phyloP scores from a whole-genome alignment of 2,329 filamentous ascomycete genomes.

The Penicillium sp. region DNA sequence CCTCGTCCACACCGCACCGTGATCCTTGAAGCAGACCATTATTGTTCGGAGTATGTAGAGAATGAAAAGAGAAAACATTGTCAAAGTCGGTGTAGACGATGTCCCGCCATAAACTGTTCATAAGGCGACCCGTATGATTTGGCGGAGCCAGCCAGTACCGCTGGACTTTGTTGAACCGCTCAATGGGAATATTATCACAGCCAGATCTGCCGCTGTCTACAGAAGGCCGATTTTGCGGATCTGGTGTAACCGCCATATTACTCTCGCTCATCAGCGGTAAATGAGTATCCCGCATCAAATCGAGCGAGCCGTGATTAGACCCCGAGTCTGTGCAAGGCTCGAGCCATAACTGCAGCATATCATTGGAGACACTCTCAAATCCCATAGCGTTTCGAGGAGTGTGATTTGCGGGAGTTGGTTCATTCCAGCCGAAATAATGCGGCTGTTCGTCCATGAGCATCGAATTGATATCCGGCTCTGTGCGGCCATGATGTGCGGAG shows the following conservation, averaged over 20 bases:
- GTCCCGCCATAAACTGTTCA: constrained; percentile 42
- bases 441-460: constrained; percentile 30
- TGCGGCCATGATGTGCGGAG: constrained; percentile 32
- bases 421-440: constrained; percentile 31
- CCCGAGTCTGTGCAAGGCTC: constrained; percentile 30
- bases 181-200: constrained; percentile 33
- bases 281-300: constrained; percentile 25
- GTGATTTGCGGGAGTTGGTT: constrained; percentile 22
- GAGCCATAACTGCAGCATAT: constrained; percentile 36
- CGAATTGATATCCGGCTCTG: constrained; percentile 24
- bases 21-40: constrained; percentile 28
- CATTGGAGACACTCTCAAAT: constrained; percentile 27
- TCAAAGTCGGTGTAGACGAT: constrained; percentile 34
- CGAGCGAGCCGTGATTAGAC: constrained; percentile 29
- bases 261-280: constrained; percentile 23
- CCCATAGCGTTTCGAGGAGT: constrained; percentile 13
- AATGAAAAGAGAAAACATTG: constrained; percentile 36
- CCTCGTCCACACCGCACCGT: constrained; percentile 39
- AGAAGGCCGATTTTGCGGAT: constrained; percentile 23
- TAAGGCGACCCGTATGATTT: constrained; percentile 36
- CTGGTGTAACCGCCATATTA: constrained; percentile 15
- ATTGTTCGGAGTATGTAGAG: constrained; percentile 19
- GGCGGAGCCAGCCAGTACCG: constrained; percentile 40
- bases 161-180: constrained; percentile 42
- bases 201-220: constrained; percentile 19